A percentile compares a stretch with the other conserved stretches of the same genome.
phyloP scores from a whole-genome alignment of 371 early-diverging fungal genomes.

The Amoeboradix gromovi region DNA sequence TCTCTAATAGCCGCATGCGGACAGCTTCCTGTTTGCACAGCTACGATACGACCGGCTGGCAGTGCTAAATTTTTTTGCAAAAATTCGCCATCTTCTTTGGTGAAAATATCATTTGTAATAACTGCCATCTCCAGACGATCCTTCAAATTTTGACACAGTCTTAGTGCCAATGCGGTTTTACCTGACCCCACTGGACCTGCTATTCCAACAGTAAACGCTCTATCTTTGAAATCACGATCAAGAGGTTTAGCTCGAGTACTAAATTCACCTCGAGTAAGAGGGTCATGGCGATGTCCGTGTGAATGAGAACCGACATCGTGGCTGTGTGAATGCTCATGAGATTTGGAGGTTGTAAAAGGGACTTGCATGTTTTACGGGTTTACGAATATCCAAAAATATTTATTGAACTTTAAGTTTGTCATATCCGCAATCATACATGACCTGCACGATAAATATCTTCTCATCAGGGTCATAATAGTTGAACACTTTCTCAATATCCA shows the following conservation, averaged over 20 bases:
- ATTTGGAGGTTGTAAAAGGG: no score
- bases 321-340: conserved; percentile 1
- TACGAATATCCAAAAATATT: no score
- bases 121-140: conserved; percentile 39
- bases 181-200: conserved; percentile 73
- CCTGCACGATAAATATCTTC: conserved; percentile 57
- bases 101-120: conserved; percentile 32
- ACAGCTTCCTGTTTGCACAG: conserved; percentile 76
- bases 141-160: conserved; percentile 48
- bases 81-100: conserved; percentile 59
- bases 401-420: not conserved
- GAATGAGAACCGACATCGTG: conserved; percentile 10
- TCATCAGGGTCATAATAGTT: conserved; percentile 78
- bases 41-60: conserved; percentile 45
- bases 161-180: conserved; percentile 74
- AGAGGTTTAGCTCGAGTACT: conserved; percentile 35
- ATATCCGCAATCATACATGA: conserved; percentile 23
- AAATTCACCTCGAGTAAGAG: conserved; percentile 28
- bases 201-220: conserved; percentile 76
- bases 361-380: no score
- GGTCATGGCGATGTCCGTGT: conserved; percentile 70
- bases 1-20: conserved; percentile 79
- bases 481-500: conserved; percentile 64
- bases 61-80: conserved; percentile 54
- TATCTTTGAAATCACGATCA: conserved; percentile 54